phyloP scores from a whole-genome alignment of 208 protist species.

The Crithidia sp. region DNA sequence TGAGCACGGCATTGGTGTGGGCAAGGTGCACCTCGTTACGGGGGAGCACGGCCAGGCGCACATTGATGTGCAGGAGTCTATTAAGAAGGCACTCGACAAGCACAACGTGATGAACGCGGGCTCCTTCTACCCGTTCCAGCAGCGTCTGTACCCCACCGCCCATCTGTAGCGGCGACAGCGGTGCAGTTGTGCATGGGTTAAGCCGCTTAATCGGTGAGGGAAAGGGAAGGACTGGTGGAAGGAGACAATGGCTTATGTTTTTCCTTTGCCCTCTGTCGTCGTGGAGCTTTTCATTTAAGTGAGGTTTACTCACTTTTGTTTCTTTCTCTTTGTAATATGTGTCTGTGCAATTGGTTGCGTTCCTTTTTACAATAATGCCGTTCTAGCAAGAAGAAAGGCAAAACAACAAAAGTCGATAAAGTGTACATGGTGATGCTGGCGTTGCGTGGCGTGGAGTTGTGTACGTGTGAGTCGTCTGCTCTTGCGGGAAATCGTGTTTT shows the following conservation, averaged over 20 bases:
- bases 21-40: conserved; percentile 60
- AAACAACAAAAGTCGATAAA: too few species aligned
- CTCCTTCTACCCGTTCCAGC: conserved; percentile 71
- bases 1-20: conserved; percentile 87
- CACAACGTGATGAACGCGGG: conserved; percentile 90
- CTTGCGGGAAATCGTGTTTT: too few species aligned
- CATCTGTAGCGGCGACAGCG: conserved; percentile 29
- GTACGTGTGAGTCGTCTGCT: too few species aligned
- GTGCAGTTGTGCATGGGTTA: neutral
- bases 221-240: neutral
- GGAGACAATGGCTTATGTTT: neutral
- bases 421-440: too few species aligned
- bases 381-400: too few species aligned
- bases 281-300: too few species aligned
- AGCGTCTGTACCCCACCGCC: conserved; percentile 44
- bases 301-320: too few species aligned
- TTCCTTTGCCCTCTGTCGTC: too few species aligned
- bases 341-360: too few species aligned
- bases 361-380: too few species aligned
- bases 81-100: conserved; percentile 88
- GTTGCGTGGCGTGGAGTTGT: too few species aligned
- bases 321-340: too few species aligned
- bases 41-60: conserved; percentile 69
- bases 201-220: neutral
- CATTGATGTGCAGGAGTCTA: conserved; percentile 79